Evolutionary conservation across 495 filamentous ascomycete genomes (phyloP).

Genomic region (Penicillium longicatenatum): DNA sequence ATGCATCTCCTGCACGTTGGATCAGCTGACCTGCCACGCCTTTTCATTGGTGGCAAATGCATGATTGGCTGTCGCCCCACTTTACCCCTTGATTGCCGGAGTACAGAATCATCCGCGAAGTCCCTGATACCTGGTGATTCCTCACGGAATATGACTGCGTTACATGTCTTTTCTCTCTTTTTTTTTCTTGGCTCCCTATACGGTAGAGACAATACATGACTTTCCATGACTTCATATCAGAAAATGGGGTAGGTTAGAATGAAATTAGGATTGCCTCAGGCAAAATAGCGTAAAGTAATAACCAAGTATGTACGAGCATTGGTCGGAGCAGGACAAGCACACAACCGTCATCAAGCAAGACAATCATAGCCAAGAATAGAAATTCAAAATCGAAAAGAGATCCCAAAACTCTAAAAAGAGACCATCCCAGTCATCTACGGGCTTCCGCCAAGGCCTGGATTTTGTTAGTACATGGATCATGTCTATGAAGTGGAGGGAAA

Average conservation of each 20-base stretch:
- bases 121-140: no score
- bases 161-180: not conserved
- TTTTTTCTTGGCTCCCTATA: no score
- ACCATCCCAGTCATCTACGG: not conserved
- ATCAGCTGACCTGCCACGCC: no score
- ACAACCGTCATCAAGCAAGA: not conserved
- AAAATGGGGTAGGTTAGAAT: not conserved
- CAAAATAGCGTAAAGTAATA: not conserved
- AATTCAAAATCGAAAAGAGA: no score
- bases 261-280: not conserved
- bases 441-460: not conserved
- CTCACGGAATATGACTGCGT: not conserved
- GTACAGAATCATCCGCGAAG: no score
- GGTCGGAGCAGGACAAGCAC: not conserved
- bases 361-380: conserved; percentile 1
- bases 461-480: not conserved
- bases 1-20: no score
- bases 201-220: not conserved
- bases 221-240: not conserved
- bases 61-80: no score
- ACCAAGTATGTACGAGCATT: not conserved
- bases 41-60: no score
- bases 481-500: not conserved
- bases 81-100: no score
- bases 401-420: not conserved